Evolutionary conservation across 495 filamentous ascomycete genomes (phyloP).

Genomic region (Opeltia flavorubescens): DNA sequence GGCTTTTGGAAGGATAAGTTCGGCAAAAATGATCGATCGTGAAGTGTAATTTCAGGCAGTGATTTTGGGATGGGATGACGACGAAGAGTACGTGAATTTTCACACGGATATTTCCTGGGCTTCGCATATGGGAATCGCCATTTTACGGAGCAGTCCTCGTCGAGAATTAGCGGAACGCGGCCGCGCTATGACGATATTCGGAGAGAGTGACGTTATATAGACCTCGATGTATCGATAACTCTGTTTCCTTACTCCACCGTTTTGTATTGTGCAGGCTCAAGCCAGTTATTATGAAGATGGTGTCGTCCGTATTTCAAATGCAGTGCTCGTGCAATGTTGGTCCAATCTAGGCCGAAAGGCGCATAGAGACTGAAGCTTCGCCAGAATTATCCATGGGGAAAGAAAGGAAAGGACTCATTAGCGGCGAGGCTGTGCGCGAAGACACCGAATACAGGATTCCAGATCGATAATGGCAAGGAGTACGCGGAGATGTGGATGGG

Average conservation of each 20-base stretch:
- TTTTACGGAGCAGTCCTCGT: too few species aligned
- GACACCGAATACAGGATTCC: constrained; percentile 24
- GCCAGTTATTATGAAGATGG: constrained; percentile 1
- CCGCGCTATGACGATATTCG: not conserved
- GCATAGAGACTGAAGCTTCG: not conserved
- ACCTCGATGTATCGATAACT: not conserved
- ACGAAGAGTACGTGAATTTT: too few species aligned
- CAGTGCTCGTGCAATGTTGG: constrained; percentile 12
- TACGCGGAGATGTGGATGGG: constrained; percentile 66
- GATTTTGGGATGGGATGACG: too few species aligned
- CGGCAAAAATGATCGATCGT: constrained; percentile 44
- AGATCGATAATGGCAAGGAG: constrained; percentile 26
- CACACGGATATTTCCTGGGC: too few species aligned
- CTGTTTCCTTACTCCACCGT: not conserved
- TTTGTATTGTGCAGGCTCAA: not conserved
- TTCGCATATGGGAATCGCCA: too few species aligned
- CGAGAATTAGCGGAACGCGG: not conserved
- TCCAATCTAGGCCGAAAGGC: not conserved
- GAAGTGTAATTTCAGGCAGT: constrained; percentile 2
- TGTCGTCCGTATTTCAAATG: constrained; percentile 10
- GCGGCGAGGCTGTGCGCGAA: constrained; percentile 29
- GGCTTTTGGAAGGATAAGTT: constrained; percentile 54
- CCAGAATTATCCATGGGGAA: constrained; percentile 37
- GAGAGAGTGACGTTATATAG: not conserved
- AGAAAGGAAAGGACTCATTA: constrained; percentile 29